These are phyloP conservation scores for Rickenella mellea DNA, from an alignment of 768 basidiomycete genomes.

Conservation along the genomic window DNA sequence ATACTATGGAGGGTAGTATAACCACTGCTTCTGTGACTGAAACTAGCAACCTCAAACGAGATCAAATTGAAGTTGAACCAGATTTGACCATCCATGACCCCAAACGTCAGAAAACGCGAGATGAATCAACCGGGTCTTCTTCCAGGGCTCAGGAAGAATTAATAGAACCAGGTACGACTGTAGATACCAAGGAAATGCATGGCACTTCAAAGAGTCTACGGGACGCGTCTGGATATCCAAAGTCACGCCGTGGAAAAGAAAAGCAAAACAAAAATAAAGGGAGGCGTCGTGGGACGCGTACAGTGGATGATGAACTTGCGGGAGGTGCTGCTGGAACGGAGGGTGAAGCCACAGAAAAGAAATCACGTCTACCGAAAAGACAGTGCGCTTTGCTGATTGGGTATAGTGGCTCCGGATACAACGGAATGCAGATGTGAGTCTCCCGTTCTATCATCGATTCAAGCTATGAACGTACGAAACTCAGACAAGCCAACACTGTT, in stretches of 20 bases:
- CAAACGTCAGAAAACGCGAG: too few relatives aligned
- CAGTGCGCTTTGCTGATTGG: conserved; percentile 80
- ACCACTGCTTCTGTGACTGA: too few relatives aligned
- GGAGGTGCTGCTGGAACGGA: conserved; percentile 9
- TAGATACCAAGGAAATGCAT: too few relatives aligned
- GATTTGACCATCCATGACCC: too few relatives aligned
- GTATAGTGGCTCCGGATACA: conserved; percentile 86
- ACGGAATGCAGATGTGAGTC: conserved; percentile 93
- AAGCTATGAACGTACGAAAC: neutral
- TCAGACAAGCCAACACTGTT: conserved; percentile 52
- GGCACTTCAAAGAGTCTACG: too few relatives aligned
- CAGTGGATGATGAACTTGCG: neutral
- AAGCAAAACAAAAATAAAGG: conserved; percentile 27
- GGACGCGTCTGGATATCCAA: conserved; percentile 22
- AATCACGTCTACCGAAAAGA: conserved; percentile 67
- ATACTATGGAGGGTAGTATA: too few relatives aligned
- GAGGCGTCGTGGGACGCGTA: conserved; percentile 32
- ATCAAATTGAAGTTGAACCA: too few relatives aligned
- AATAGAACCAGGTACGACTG: too few relatives aligned
- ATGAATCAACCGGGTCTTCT: too few relatives aligned
- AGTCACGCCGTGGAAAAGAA: conserved; percentile 25
- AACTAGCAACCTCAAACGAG: too few relatives aligned
- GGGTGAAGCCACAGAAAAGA: conserved; percentile 24
- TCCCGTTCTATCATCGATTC: neutral
- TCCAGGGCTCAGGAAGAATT: too few relatives aligned